Base-by-base conservation (phyloP, 2,329 filamentous ascomycete genomes). In the Ascosphaera aggregata region DNA sequence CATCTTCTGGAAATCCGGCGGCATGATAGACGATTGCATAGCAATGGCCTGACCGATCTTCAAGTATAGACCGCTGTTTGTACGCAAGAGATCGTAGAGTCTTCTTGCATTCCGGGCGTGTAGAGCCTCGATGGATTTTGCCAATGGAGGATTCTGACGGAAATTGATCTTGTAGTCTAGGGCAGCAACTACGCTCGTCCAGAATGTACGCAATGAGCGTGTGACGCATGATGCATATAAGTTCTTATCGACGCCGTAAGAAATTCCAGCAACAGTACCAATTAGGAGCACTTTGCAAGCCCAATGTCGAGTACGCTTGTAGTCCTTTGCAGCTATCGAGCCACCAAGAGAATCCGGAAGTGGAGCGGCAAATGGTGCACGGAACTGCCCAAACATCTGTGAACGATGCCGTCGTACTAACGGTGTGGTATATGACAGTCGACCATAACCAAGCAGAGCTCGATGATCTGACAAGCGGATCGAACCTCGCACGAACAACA, bases 21-120 rank as follows among this genome's bases (percentile, higher is more conserved):
- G 89, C 44, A 98, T 61, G 18, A 95, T 75, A 0, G 86, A 86
- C 47, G 80, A 86, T 64, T 98, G 89, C 89, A 95, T 95, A 11
- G 86, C 89, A 47, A 98, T 86, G 3, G 89, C 89, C 64, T 98
- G 89, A 1, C 89, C 89, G 42, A 98, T 94, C 66, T 98, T 98
- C 52, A 95, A 66, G 53, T 95, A 98, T 15, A 98, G 60, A 0
- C 89, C 89, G 43, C 89, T 86, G 65, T 98, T 98, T 40, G 71
- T 63, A 18, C 80, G 69, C 46, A 95, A 65, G 44, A 98, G 61
- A 20, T 86, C 67, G 43, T 81, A 92, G 30, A 95, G 62, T 18
- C 80, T 68, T 59, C 84, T 73, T 0, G 89, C 89, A 52, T 79
- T 92, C 43, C 89, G 75, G 30, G 68, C 63, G 58, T 98, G 89